Evolutionary conservation across 805 yeast genomes (phyloP), one percentile per base, ranked within the genome.

Genomic region (Kluyveromyces lactis): DNA sequence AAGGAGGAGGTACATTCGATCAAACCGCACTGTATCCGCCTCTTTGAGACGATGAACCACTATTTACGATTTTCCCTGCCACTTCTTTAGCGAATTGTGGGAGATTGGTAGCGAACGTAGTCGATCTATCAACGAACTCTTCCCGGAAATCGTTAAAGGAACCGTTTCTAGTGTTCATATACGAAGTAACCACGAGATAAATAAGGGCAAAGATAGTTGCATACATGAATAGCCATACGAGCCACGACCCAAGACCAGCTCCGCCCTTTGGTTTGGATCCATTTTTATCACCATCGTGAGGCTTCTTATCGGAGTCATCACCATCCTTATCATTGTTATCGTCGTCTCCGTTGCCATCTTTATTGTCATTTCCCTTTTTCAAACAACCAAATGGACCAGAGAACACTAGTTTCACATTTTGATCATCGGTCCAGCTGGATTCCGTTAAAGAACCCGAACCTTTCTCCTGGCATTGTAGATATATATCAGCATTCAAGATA

Each of bases 1-100:
- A 6, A 9, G 24, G n/a, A 27, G n/a, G 16, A 15, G 7, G n/a
- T 27, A 5, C 12, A 15, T 30, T 7, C 5, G 4, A 10, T 64
- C 68, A 89, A 9, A 92, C 95, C 26, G 97, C 97, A 55, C 95
- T 80, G 60, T 92, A 90, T 15, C 95, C 97, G 19, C 95, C 95
- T 57, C 95, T 73, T 51, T 51, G 52, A 12, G 53, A 26, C 13
- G 69, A 67, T 33, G 73, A 64, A 18, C 56, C 42, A 17, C 77
- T 72, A 5, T 89, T 81, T 39, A 80, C 69, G 26, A 89, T 58
- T 51, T 74, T 86, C 37, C 73, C 74, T 31, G 77, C 64, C 3
- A 89, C 69, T 61, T 89, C 95, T 46, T 67, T 71, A 32, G 74
- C 48, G 44, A 89, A 79, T 11, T 72, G 72, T 4, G 92, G 92